Conservation (phyloP, 1,284 basidiomycete genomes). For the Irpex sp. region DNA sequence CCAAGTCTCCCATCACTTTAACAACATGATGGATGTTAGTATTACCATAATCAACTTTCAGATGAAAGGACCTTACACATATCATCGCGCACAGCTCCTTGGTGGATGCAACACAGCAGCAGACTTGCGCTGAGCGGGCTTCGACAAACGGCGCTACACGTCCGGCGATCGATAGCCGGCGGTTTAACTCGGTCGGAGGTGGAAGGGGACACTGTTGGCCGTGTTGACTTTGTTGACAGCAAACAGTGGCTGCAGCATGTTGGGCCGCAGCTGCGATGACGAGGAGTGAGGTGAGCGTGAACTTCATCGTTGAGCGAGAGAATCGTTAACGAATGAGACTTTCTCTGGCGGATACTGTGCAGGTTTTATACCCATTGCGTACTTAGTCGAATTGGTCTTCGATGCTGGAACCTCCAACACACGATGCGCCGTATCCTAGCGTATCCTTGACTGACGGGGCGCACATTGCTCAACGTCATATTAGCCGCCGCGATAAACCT, state of each 20-base stretch:
- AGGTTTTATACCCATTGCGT: not conserved
- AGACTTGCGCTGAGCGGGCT: not conserved
- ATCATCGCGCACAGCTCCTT: not conserved
- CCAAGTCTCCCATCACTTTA: too few species aligned
- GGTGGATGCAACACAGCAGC: not conserved
- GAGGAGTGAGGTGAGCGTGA: not conserved
- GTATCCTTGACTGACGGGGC: too few species aligned
- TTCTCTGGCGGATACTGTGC: not conserved
- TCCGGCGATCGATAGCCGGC: not conserved
- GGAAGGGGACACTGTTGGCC: not conserved
- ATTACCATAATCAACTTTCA: not conserved
- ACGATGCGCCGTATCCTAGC: too few species aligned
- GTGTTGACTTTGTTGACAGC: not conserved
- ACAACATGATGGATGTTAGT: too few species aligned
- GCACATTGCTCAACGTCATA: too few species aligned
- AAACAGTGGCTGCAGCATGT: not conserved
- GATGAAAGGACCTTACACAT: not conserved
- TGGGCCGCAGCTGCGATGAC: not conserved
- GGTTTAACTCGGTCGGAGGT: not conserved
- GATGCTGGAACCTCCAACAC: too few species aligned
- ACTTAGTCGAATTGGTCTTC: not conserved
- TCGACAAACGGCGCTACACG: not conserved
- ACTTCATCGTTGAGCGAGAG: not conserved
- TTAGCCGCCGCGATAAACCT: too few species aligned
- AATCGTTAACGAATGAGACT: not conserved